Evolutionary conservation across 306 rosid species (phyloP), one percentile per base, ranked within the genome.

Genomic region (Acmispon strigosus): DNA sequence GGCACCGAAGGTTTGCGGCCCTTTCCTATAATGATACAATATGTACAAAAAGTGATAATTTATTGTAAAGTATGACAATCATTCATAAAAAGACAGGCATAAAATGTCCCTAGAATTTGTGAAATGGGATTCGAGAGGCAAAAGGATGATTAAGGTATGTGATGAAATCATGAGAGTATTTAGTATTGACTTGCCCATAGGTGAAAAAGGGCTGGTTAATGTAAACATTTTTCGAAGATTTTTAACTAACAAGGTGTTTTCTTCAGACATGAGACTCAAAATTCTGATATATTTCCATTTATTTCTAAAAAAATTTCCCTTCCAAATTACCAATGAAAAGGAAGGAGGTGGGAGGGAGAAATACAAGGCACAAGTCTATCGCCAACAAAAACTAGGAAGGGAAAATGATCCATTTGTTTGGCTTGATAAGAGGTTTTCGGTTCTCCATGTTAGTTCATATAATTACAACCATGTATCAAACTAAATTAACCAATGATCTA

Each of bases 21-120:
- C 66, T 75, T 83, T 84, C 97, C 98, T 93, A 90, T 74, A 87
- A 85, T 84, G 82, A 88, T 86, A 78, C 81, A 85, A 82, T 86
- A 84, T 77, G 84, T 81, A 81, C 79, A 85, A 77, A 88, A 82
- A 83, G 86, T 86, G 81, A 80, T 69, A 78, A 70, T 73, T 79
- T 75, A 77, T 62, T 72, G 76, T 50, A 43, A 74, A 74, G 75
- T 70, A 72, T 66, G 74, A 63, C 75, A 81, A 59, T 66, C 51
- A 72, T 66, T 69, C 67, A 76, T 71, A 69, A 62, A 73, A 50
- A 78, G 42, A 69, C 61, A 77, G 42, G 66, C 53, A 80, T 61
- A 73, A 50, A 57, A 49, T 59, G 73, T 50, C 71, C 56, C 70
- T 8, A 73, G 58, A 50, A 72, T 58, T 72, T 66, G 42, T 58